A percentile compares a stretch with the other conserved stretches of the same genome.
Conservation (phyloP, 192 early-diverging fungal genomes). For the Phycomyces nitens region DNA sequence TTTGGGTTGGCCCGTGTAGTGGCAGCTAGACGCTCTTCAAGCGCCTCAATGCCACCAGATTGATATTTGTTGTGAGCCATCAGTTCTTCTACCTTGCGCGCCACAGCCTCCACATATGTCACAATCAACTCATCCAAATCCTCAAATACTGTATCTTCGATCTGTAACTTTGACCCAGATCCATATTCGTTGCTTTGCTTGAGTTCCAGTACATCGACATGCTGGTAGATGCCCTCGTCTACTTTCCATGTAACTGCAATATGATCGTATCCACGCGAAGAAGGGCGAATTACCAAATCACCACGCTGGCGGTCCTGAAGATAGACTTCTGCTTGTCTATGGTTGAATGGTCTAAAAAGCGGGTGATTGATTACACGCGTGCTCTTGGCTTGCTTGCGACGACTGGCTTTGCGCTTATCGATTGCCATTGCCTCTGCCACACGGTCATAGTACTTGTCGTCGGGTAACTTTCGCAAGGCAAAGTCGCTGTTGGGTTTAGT, state of each 20-base stretch:
- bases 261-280: conserved; percentile 83
- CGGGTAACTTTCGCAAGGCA: conserved; percentile 39
- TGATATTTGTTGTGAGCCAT: conserved; percentile 78
- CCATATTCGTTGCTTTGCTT: conserved; percentile 71
- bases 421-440: conserved; percentile 38
- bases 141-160: conserved; percentile 68
- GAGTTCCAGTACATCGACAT: conserved; percentile 73
- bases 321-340: conserved; percentile 69
- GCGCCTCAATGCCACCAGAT: conserved; percentile 48
- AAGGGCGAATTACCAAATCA: conserved; percentile 84
- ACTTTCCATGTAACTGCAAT: conserved; percentile 94
- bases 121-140: conserved; percentile 93
- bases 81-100: conserved; percentile 64
- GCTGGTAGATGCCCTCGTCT: conserved; percentile 80
- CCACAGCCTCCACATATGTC: conserved; percentile 83
- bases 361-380: conserved; percentile 80
- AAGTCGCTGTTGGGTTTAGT: conserved; percentile 42
- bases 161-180: conserved; percentile 63
- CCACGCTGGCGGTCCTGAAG: conserved; percentile 66
- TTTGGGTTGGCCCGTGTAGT: conserved; percentile 53
- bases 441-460: conserved; percentile 63
- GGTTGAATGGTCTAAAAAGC: conserved; percentile 71
- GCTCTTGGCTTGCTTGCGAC: conserved; percentile 32
- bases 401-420: conserved; percentile 27
- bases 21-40: conserved; percentile 48